Evolutionary conservation across 225 moss, liverwort and hornwort species (phyloP).

Genomic region (Bryoerythrophyllum caledonicum): DNA sequence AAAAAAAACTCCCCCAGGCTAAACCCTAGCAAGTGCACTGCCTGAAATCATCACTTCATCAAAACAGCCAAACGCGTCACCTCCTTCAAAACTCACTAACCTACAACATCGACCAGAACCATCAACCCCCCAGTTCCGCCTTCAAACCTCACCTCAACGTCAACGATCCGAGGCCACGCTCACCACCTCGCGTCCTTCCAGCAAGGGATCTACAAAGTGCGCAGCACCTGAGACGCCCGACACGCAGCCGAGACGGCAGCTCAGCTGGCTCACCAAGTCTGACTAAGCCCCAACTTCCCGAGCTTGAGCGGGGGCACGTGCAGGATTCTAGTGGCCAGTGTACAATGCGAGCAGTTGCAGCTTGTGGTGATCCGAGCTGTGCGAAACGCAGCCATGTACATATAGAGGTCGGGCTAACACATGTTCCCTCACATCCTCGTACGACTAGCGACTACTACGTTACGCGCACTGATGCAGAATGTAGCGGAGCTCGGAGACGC

Average conservation of each 20-base stretch:
- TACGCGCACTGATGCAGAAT: background rate
- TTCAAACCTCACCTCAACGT: constrained; percentile 19
- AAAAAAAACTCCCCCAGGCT: background rate
- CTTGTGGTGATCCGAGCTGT: background rate
- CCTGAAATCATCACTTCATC: background rate
- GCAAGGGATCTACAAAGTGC: background rate
- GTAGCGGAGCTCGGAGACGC: background rate
- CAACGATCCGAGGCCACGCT: background rate
- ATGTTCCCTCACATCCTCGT: too few relatives aligned
- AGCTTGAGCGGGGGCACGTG: background rate
- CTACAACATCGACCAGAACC: background rate
- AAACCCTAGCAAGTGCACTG: background rate
- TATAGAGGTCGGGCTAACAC: too few relatives aligned
- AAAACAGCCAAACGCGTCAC: background rate
- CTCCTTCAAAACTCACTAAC: background rate
- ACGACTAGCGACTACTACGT: too few relatives aligned
- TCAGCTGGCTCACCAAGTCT: background rate
- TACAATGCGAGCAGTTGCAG: background rate
- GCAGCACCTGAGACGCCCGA: too few relatives aligned
- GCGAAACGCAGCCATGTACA: too few relatives aligned
- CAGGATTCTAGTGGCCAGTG: background rate
- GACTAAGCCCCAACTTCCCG: background rate
- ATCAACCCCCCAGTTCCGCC: background rate
- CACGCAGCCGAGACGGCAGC: too few relatives aligned
- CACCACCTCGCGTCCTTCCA: too few relatives aligned